These are phyloP conservation scores for Steccherinum ochraceum DNA, from an alignment of 768 basidiomycete species.

Conservation along the genomic window DNA sequence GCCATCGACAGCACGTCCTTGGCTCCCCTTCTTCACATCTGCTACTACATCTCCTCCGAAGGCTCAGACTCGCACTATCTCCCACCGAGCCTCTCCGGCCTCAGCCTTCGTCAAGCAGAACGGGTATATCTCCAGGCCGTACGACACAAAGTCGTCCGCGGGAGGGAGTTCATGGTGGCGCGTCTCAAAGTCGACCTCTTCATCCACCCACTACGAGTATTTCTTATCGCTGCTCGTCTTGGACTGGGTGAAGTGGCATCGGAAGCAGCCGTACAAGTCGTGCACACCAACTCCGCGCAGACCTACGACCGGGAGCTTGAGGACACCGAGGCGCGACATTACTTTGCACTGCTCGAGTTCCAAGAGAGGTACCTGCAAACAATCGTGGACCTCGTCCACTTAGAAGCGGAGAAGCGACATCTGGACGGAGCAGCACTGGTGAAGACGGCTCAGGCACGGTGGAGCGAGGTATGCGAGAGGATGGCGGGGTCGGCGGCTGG, in stretches of 20 bases:
- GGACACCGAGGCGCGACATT: neutral
- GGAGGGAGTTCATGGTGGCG: neutral
- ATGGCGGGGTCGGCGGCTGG: no score
- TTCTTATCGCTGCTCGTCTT: neutral
- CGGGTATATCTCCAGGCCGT: neutral
- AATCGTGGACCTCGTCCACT: no score
- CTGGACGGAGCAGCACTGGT: no score
- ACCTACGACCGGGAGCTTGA: neutral
- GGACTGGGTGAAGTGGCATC: neutral
- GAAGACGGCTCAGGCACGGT: no score
- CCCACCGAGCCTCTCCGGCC: no score
- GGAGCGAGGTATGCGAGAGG: no score
- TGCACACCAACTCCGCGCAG: neutral
- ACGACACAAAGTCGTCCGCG: neutral
- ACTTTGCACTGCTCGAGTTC: neutral
- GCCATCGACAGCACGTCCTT: neutral
- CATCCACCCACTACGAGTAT: neutral
- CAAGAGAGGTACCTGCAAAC: no score
- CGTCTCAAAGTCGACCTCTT: neutral
- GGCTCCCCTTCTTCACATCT: neutral
- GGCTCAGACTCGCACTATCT: no score
- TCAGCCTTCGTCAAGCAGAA: no score
- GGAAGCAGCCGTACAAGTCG: neutral
- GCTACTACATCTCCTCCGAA: no score
- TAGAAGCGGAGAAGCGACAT: no score